Evolutionary conservation across 192 early-diverging fungal species (phyloP).

Genomic region (Coemansia umbellata): DNA sequence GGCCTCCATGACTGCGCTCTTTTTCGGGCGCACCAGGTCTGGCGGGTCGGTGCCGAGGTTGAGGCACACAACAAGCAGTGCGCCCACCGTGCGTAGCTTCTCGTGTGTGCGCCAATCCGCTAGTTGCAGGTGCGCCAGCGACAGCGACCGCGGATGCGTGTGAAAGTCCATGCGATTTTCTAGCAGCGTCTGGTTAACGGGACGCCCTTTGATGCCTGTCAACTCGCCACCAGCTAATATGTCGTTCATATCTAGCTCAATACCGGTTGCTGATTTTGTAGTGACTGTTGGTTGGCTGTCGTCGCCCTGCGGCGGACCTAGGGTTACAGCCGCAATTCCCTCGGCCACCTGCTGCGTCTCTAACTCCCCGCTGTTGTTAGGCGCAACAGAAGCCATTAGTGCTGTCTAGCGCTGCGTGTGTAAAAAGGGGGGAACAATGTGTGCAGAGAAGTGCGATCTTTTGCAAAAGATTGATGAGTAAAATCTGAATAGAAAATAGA

Average conservation of each 20-base stretch:
- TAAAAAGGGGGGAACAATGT: too few species aligned
- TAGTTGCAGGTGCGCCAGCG: constrained; percentile 39
- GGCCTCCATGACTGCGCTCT: constrained; percentile 87
- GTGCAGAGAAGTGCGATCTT: too few species aligned
- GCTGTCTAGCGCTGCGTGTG: too few species aligned
- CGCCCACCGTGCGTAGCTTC: constrained; percentile 79
- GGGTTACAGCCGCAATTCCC: constrained; percentile 21
- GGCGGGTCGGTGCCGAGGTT: constrained; percentile 96
- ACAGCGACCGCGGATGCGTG: constrained; percentile 48
- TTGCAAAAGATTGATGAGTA: too few species aligned
- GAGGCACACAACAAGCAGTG: constrained; percentile 84
- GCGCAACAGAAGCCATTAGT: too few species aligned
- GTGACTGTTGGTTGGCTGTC: constrained; percentile 16
- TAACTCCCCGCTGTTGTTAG: too few species aligned
- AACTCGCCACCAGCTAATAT: constrained; percentile 13
- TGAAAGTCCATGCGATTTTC: constrained; percentile 43
- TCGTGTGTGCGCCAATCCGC: constrained; percentile 66
- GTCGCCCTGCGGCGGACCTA: constrained; percentile 24
- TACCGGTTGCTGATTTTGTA: constrained; percentile 36
- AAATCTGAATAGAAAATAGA: too few species aligned
- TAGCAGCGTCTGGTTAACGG: constrained; percentile 20
- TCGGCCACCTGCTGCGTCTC: constrained; percentile 2
- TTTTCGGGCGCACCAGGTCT: constrained; percentile 81
- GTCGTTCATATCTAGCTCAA: constrained; percentile 35
- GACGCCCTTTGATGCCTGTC: not conserved